Evolutionary conservation across 306 rosid species (phyloP).

Genomic region (Malus orientalis): DNA sequence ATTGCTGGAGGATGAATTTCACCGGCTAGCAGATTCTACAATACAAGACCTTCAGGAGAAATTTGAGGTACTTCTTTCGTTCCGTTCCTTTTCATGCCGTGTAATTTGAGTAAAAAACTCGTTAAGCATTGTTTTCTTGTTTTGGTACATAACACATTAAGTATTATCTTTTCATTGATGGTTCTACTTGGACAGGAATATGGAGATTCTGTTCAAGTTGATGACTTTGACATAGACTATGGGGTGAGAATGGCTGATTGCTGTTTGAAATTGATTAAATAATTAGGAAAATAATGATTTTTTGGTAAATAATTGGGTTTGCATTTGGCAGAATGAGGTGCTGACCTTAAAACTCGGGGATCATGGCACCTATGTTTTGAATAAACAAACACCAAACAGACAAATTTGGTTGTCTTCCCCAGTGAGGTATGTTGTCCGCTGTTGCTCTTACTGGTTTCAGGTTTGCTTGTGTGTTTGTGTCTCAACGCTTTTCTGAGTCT

Average conservation of each 20-base stretch:
- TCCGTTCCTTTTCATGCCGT: background rate
- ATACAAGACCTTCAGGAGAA: slow-evolving; percentile 71
- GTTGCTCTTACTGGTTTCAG: background rate
- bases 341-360: slow-evolving; percentile 70
- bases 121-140: background rate
- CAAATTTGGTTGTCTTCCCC: slow-evolving; percentile 91
- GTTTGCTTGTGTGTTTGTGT: background rate
- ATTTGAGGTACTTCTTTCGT: slow-evolving; percentile 49
- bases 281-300: background rate
- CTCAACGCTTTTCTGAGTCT: background rate
- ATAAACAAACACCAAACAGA: slow-evolving; percentile 85
- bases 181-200: slow-evolving; percentile 46
- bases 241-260: slow-evolving; percentile 53
- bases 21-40: slow-evolving; percentile 61
- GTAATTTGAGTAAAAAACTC: background rate
- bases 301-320: slow-evolving; percentile 8
- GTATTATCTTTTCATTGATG: background rate
- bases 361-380: slow-evolving; percentile 67
- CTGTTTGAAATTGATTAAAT: background rate
- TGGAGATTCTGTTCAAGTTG: slow-evolving; percentile 65
- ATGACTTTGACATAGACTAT: slow-evolving; percentile 84
- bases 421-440: slow-evolving; percentile 40
- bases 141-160: background rate
- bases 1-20: slow-evolving; percentile 75
- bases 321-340: slow-evolving; percentile 65